Evolutionary conservation across 768 basidiomycete species (phyloP), one percentile per base, ranked within the genome.

Genomic region (Vararia minispora): DNA sequence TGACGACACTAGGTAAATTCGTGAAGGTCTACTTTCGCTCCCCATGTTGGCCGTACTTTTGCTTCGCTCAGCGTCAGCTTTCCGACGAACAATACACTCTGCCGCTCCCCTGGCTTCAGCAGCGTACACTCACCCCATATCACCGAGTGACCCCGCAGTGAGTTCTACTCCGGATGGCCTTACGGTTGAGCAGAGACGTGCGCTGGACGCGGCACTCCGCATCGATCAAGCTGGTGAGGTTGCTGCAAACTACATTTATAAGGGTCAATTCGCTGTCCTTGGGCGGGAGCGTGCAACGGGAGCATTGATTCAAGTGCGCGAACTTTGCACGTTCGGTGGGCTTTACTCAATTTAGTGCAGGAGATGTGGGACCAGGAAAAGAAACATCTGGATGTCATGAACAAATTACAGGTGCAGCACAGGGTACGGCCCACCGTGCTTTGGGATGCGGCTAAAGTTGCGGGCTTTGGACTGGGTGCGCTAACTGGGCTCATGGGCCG

Each of bases 281-380:
- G 71, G 80, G 24, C 59, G 63, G 20, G 74, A 89, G 51, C 61
- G 59, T 14, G 55, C 56, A 30, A 58, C 74, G 33, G 71, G 74
- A 18, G 62, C 74, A 35, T 56, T 95, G 35, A 81, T 95, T 45
- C 82, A 88, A 62, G 91, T 79, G 46, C 43, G 73, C 60, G 27
- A 20, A 23, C 17, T 27, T 30, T 25, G 28, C 33, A 13, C 17
- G 18, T 16, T 29, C 33, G 13, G 36, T 35, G 25, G 28, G 41
- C n/a, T 38, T 29, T 21, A 25, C 27, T 22, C 23, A 10, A 28
- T 22, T 25, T 29, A 24, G 34, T 11, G n/a, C 28, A 97, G 91
- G 82, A 86, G 43, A 98, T 98, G 92, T 97, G 91, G 90, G 76
- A 88, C 24, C 89, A 89, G 55, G 92, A 98, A 59, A 85, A 83